Evolutionary conservation across 148 eudicot species (phyloP), one percentile per base, ranked within the genome.

Genomic region (Rhododendron vialii): DNA sequence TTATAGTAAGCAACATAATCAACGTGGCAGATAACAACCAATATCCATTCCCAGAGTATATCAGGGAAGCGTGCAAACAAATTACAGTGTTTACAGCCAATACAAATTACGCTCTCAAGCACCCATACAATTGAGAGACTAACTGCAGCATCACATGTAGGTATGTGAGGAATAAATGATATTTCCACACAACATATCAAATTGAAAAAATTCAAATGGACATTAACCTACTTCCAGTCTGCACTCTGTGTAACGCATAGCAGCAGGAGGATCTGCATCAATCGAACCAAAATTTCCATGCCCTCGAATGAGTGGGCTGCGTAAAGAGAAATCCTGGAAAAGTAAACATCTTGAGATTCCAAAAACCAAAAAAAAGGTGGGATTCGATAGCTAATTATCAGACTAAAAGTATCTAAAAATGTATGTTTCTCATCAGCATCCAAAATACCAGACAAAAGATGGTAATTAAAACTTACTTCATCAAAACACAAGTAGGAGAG

Each of bases 221-320:
- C 18, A 69, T 50, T 78, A 87, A 84, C 91, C 83, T 93, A 97
- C 99, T 89, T 94, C 95, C 86, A 97, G 92, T 90, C 98, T 94
- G 90, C 99, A 97, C 89, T 97, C 99, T 24, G 99, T 97, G 90
- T 97, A 97, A 17, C 99, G 98, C 99, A 97, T 97, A 84, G 99
- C 99, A 85, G 99, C 99, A 51, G 99, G 95, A 87, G 98, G 98
- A 87, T 97, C 99, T 65, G 98, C 98, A 93, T 97, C 99, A 45
- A 97, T 88, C 41, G 99, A 97, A 48, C 99, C 99, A 89, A 97
- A 97, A 87, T 97, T 97, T 50, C 99, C 99, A 88, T 97, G 99
- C 69, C 99, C 99, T 80, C 94, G 93, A 84, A 97, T 90, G 84
- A 97, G 98, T 69, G 98, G 99, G 86, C 87, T 89, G 87, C 99